These are phyloP conservation scores for Fusarium mangiferae DNA, from an alignment of 2,329 filamentous ascomycete genomes.

Conservation along the genomic window DNA sequence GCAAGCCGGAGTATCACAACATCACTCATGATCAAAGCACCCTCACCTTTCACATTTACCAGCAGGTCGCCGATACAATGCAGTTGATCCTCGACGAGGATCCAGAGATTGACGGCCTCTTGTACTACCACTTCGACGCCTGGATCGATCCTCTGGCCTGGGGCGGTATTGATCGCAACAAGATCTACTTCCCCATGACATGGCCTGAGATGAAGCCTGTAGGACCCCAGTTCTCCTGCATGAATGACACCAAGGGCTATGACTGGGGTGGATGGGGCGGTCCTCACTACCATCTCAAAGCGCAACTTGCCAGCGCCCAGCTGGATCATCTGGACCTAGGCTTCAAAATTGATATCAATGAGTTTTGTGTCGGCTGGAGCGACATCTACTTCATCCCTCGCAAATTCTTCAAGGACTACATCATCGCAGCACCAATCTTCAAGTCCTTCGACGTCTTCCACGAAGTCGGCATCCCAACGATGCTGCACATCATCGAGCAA, in stretches of 20 bases:
- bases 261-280: background rate
- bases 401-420: conserved; percentile 1
- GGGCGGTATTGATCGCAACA: background rate
- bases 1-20: background rate
- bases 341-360: background rate
- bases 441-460: background rate
- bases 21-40: background rate
- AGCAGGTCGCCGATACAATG: background rate
- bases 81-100: background rate
- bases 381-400: background rate
- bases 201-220: background rate
- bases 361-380: background rate
- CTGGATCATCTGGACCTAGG: background rate
- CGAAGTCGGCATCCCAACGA: background rate
- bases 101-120: background rate
- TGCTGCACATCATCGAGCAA: background rate
- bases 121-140: background rate
- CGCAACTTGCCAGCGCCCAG: background rate
- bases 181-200: background rate
- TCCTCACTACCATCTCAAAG: background rate
- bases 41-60: background rate
- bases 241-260: background rate
- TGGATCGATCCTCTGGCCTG: background rate
- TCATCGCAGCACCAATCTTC: background rate
- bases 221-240: background rate